phyloP scores from a whole-genome alignment of 2,329 filamentous ascomycete genomes.

The Pezicula radicicola region DNA sequence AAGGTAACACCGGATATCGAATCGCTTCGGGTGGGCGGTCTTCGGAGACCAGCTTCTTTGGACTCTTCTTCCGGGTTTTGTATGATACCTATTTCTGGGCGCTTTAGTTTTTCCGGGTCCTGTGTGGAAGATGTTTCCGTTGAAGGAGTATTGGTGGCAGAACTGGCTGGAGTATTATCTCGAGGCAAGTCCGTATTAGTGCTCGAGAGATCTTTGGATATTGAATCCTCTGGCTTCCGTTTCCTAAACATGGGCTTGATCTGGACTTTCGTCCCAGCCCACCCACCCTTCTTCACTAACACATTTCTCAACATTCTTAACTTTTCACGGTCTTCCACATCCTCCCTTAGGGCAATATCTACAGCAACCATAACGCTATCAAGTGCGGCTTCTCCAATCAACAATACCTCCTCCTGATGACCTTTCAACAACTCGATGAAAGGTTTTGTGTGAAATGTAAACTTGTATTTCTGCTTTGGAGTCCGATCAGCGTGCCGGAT shows the following conservation, averaged over 20 bases:
- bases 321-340: slow-evolving; percentile 81
- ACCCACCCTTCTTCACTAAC: slow-evolving; percentile 85
- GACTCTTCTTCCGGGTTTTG: slow-evolving; percentile 42
- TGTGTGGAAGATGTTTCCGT: slow-evolving; percentile 11
- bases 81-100: slow-evolving; percentile 17
- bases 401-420: slow-evolving; percentile 91
- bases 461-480: slow-evolving; percentile 99
- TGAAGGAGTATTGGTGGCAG: slow-evolving; percentile 2
- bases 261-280: slow-evolving; percentile 96
- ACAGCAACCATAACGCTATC: slow-evolving; percentile 88
- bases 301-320: slow-evolving; percentile 84
- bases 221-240: slow-evolving; percentile 64
- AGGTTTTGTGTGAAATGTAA: slow-evolving; percentile 94
- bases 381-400: slow-evolving; percentile 87
- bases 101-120: slow-evolving; percentile 4
- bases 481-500: slow-evolving; percentile 96
- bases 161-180: slow-evolving; percentile 9
- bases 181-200: background rate
- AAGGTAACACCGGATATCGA: slow-evolving; percentile 88
- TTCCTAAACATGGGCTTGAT: slow-evolving; percentile 99
- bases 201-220: slow-evolving; percentile 9
- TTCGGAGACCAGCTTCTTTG: slow-evolving; percentile 53
- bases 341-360: slow-evolving; percentile 72
- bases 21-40: slow-evolving; percentile 65
- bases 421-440: slow-evolving; percentile 94